These are phyloP conservation scores for Alternaria sp. DNA, from an alignment of 2,329 filamentous ascomycete species.

Conservation along the genomic window DNA sequence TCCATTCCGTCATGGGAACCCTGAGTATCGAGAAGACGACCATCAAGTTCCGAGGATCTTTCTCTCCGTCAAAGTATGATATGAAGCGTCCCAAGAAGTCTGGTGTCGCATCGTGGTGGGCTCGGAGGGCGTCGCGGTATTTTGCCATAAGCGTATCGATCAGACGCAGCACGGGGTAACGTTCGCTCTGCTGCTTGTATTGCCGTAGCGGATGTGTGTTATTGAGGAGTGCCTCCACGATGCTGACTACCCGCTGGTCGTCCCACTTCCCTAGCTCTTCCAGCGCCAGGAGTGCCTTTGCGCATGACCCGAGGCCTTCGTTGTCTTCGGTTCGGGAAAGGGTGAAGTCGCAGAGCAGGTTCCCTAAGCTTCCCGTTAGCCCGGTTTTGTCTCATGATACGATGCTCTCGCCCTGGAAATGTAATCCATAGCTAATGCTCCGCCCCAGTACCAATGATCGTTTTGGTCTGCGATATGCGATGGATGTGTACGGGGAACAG, in stretches of 20 bases:
- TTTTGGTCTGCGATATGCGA: neutral
- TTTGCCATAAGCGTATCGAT: conserved; percentile 67
- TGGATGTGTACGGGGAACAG: neutral
- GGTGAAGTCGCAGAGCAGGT: conserved; percentile 67
- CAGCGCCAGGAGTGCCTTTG: conserved; percentile 64
- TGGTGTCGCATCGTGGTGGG: conserved; percentile 58
- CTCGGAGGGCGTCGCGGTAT: conserved; percentile 53
- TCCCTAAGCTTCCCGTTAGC: conserved; percentile 48
- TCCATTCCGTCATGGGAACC: conserved; percentile 72
- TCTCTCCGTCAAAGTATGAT: conserved; percentile 70
- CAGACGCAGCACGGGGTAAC: conserved; percentile 67
- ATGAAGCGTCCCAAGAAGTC: conserved; percentile 67
- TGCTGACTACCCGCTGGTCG: conserved; percentile 59
- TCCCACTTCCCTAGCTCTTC: conserved; percentile 67
- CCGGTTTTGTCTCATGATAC: neutral
- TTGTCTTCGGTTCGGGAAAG: conserved; percentile 66
- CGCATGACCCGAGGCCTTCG: conserved; percentile 62
- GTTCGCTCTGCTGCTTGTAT: conserved; percentile 65
- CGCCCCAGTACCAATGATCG: neutral
- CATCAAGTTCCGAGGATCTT: conserved; percentile 74
- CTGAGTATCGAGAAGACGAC: conserved; percentile 71
- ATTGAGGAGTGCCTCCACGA: conserved; percentile 58
- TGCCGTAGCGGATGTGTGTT: conserved; percentile 65
- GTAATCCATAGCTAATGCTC: neutral
- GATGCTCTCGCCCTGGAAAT: neutral